phyloP scores from a whole-genome alignment of 2,329 filamentous ascomycete genomes.

The Talaromyces rugulosus region DNA sequence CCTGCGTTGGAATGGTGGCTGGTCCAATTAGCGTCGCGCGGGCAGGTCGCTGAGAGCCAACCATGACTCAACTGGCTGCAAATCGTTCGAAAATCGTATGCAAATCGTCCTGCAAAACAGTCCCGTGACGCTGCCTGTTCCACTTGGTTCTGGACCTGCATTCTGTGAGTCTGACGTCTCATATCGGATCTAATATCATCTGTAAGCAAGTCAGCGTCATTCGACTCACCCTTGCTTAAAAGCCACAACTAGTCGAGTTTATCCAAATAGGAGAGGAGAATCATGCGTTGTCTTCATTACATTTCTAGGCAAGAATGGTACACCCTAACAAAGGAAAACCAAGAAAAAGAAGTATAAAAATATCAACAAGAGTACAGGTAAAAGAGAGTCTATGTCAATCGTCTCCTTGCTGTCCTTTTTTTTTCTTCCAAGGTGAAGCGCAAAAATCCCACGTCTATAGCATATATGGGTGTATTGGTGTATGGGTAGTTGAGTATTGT shows the following conservation, averaged over 20 bases:
- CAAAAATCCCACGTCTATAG: constrained; percentile 20
- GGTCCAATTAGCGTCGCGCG: constrained; percentile 15
- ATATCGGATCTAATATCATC: neutral
- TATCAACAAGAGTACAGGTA: constrained; percentile 16
- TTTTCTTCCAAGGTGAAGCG: constrained; percentile 12
- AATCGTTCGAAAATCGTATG: neutral
- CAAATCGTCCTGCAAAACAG: neutral
- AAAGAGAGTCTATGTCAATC: constrained; percentile 10
- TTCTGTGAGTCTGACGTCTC: neutral
- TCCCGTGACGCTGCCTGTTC: neutral
- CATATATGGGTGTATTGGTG: constrained; percentile 10
- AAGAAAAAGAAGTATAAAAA: constrained; percentile 17
- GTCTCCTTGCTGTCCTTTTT: constrained; percentile 9
- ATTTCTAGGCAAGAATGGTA: constrained; percentile 8
- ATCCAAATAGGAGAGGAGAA: constrained; percentile 10
- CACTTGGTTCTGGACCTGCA: neutral
- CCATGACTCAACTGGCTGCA: neutral
- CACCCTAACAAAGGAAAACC: constrained; percentile 17
- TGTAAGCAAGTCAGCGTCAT: too few species aligned
- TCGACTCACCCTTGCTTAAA: neutral
- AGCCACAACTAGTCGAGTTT: neutral
- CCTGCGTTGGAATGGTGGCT: constrained; percentile 11
- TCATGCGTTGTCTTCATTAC: constrained; percentile 11
- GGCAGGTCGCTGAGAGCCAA: constrained; percentile 11
- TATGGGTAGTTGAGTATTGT: constrained; percentile 5